Percentiles rank a stretch among this genome's conserved stretches.
Conservation (phyloP, 306 rosid species). For the Quercus cerris region DNA sequence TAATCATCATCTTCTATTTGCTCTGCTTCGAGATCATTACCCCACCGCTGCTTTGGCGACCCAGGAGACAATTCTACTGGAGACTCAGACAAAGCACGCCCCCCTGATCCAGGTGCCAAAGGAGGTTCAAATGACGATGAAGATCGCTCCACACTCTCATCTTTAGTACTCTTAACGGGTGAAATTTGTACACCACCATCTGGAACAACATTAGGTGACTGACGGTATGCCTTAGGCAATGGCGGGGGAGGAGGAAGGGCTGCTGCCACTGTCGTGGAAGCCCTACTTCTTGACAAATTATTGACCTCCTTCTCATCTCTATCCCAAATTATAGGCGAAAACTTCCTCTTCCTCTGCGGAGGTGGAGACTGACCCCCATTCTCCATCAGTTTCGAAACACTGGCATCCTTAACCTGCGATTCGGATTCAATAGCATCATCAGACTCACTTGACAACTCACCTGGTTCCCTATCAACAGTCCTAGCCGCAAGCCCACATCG, state of each 20-base stretch:
- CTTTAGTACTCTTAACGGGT: slow-evolving; percentile 28
- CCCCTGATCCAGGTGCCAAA: slow-evolving; percentile 21
- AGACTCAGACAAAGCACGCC: slow-evolving; percentile 22
- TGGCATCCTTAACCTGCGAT: slow-evolving; percentile 31
- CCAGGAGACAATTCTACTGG: slow-evolving; percentile 28
- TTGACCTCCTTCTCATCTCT: slow-evolving; percentile 64
- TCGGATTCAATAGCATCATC: slow-evolving; percentile 78
- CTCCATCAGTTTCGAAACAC: slow-evolving; percentile 33
- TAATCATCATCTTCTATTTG: slow-evolving; percentile 64
- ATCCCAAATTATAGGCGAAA: slow-evolving; percentile 93
- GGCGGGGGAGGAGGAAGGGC: slow-evolving; percentile 52
- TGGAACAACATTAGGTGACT: slow-evolving; percentile 42
- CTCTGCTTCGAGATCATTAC: slow-evolving; percentile 43
- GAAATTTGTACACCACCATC: slow-evolving; percentile 41
- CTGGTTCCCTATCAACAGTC: slow-evolving; percentile 78
- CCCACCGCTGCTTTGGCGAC: slow-evolving; percentile 36
- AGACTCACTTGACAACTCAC: slow-evolving; percentile 94
- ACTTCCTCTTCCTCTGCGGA: slow-evolving; percentile 75
- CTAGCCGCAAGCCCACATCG: slow-evolving; percentile 47
- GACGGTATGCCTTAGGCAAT: slow-evolving; percentile 40
- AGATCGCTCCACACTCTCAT: slow-evolving; percentile 21
- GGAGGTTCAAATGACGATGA: slow-evolving; percentile 24
- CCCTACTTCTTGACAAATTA: slow-evolving; percentile 43
- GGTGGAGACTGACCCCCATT: slow-evolving; percentile 41
- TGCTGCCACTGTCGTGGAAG: slow-evolving; percentile 19